Base-by-base conservation (phyloP, 345 rosid genomes). In the Populus nigra region DNA sequence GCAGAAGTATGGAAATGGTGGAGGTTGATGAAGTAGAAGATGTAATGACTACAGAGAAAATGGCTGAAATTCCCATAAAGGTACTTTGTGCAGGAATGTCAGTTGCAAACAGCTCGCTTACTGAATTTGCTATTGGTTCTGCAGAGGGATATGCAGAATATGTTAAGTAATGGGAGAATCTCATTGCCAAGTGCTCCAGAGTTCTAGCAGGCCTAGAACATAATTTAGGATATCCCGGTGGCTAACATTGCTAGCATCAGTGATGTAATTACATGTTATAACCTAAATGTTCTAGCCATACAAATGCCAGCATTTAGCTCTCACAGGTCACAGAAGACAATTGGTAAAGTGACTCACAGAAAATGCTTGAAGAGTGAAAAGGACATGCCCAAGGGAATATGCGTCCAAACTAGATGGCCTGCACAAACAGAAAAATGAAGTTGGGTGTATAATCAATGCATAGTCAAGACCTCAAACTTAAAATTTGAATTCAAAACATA, bases 361-460 rank as follows among this genome's bases (percentile, higher is more conserved):
- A 79, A 96, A 83, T 8, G 87, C 98, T 73, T 94, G 85, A 78
- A 96, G 85, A 69, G 84, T 84, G 77, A 94, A 84, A 75, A 92
- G 90, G 2, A 88, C 87, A 84, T 96, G 97, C 55, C 85, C 90
- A 57, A 91, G 87, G 72, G 92, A 81, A 76, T 80, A 20, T 25
- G 99, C 94, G 87, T 96, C 99, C 89, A 96, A 84, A 84, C 94
- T 92, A 59, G 99, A 88, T 61, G 97, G 97, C 84, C 99, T 94
- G 87, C 84, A 80, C 68, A 65, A 75, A 70, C 31, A 45, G 25
- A 61, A 73, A 11, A 66, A 68, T 23, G 13, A 43, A 62, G 71
- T 22, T 61, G n/a, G 35, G 16, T 36, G 43, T 29, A 68, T 50
- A 53, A 61, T 47, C 29, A 33, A 29, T 29, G 45, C 41, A 33